Evolutionary conservation across 176 grass and related monocot genomes (phyloP).

Genomic region (Triticum turgidum): DNA sequence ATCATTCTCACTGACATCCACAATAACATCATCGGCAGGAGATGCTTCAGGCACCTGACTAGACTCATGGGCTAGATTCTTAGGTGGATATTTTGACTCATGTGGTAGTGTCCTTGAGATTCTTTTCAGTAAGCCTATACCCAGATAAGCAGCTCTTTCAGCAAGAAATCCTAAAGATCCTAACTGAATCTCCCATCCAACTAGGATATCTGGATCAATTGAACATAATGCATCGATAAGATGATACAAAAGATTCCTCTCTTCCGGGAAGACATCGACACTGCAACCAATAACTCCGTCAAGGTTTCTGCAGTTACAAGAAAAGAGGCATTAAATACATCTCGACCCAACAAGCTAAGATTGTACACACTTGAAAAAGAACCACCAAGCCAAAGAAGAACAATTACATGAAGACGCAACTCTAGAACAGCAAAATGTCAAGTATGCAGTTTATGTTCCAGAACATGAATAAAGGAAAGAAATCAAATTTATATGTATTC

Average conservation of each 20-base stretch:
- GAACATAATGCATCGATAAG: conserved; percentile 65
- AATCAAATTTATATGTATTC: neutral
- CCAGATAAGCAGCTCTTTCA: conserved; percentile 81
- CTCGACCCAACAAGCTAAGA: conserved; percentile 10
- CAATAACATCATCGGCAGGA: conserved; percentile 47
- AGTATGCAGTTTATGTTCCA: neutral
- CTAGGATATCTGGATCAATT: conserved; percentile 83
- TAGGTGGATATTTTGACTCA: conserved; percentile 54
- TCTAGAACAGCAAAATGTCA: neutral
- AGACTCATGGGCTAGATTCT: conserved; percentile 46
- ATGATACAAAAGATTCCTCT: conserved; percentile 74
- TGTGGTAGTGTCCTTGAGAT: conserved; percentile 74
- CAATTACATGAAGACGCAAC: neutral
- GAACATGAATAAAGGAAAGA: neutral
- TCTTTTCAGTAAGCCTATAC: conserved; percentile 76
- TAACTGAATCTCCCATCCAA: conserved; percentile 91
- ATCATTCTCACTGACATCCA: conserved; percentile 51
- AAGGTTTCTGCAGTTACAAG: conserved; percentile 58
- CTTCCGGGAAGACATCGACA: conserved; percentile 55
- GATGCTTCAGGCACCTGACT: conserved; percentile 48
- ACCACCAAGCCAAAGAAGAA: neutral
- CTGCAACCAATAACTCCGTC: conserved; percentile 59
- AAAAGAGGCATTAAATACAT: conserved; percentile 25
- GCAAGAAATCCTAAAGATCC: conserved; percentile 85
- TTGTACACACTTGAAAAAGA: neutral